phyloP scores from a whole-genome alignment of 768 basidiomycete species.

The Plicaturopsis crispa region DNA sequence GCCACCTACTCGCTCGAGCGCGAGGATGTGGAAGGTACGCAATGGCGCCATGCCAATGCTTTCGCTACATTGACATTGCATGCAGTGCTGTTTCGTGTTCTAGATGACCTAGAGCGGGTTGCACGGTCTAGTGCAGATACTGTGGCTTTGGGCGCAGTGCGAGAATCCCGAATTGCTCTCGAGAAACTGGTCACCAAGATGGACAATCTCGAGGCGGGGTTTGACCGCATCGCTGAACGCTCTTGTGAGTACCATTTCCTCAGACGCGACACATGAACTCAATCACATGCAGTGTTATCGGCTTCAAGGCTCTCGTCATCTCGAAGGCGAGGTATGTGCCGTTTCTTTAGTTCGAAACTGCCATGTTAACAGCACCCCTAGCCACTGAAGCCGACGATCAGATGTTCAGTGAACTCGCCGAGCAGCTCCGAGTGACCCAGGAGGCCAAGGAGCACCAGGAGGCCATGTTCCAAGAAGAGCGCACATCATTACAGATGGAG shows the following conservation, averaged over 20 bases:
- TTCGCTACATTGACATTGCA: too few species aligned
- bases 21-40: slow-evolving; percentile 67
- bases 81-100: slow-evolving; percentile 49
- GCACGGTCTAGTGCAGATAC: slow-evolving; percentile 37
- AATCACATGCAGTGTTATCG: slow-evolving; percentile 54
- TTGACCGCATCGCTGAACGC: slow-evolving; percentile 82
- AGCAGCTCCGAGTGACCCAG: slow-evolving; percentile 56
- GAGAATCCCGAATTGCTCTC: slow-evolving; percentile 52
- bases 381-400: slow-evolving; percentile 72
- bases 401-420: slow-evolving; percentile 62
- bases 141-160: slow-evolving; percentile 45
- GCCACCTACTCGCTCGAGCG: slow-evolving; percentile 60
- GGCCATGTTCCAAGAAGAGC: slow-evolving; percentile 49
- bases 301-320: slow-evolving; percentile 63
- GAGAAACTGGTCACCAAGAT: slow-evolving; percentile 70
- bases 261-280: slow-evolving; percentile 1
- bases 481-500: slow-evolving; percentile 46
- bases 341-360: slow-evolving; percentile 1
- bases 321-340: slow-evolving; percentile 60
- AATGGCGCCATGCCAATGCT: slow-evolving; percentile 2
- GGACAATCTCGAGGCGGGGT: slow-evolving; percentile 72
- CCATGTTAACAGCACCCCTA: slow-evolving; percentile 17
- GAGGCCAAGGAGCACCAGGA: slow-evolving; percentile 54
- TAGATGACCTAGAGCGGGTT: slow-evolving; percentile 61
- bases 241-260: slow-evolving; percentile 47